phyloP scores from a whole-genome alignment of 805 yeast species.

The Starmera pachycereana region DNA sequence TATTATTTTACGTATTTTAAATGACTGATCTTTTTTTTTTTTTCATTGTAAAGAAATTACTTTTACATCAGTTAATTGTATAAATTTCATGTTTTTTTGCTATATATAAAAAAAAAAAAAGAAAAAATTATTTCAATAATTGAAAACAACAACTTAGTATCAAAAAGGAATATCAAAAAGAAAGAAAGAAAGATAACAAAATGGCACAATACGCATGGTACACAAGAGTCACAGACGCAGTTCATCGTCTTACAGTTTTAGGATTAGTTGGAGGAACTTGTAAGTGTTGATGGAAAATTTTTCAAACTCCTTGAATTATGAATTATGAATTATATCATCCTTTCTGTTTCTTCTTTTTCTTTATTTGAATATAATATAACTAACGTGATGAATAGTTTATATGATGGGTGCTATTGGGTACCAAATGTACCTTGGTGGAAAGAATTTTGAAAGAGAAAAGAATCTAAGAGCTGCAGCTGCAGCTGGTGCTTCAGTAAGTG shows the following conservation, averaged over 20 bases:
- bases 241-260: constrained; percentile 62
- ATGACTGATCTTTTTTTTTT: too few relatives aligned
- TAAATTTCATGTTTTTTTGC: too few relatives aligned
- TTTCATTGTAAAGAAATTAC: too few relatives aligned
- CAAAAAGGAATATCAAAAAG: too few relatives aligned
- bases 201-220: constrained; percentile 65
- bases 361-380: too few relatives aligned
- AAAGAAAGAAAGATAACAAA: background rate
- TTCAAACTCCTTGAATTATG: too few relatives aligned
- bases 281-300: background rate
- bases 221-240: constrained; percentile 58
- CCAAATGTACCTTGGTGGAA: constrained; percentile 43
- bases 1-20: too few relatives aligned
- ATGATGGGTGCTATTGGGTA: constrained; percentile 42
- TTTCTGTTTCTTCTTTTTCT: too few relatives aligned
- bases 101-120: too few relatives aligned
- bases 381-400: constrained; percentile 20
- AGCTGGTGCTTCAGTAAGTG: constrained; percentile 1
- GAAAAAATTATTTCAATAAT: background rate
- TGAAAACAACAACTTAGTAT: too few relatives aligned
- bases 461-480: constrained; percentile 2
- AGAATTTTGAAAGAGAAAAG: constrained; percentile 35
- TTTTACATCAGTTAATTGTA: too few relatives aligned
- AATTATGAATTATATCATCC: too few relatives aligned
- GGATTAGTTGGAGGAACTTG: constrained; percentile 48